A percentile compares a stretch with the other conserved stretches of the same genome.
These are phyloP conservation scores for Syzygium grande DNA, from an alignment of 345 rosid species.

Conservation along the genomic window DNA sequence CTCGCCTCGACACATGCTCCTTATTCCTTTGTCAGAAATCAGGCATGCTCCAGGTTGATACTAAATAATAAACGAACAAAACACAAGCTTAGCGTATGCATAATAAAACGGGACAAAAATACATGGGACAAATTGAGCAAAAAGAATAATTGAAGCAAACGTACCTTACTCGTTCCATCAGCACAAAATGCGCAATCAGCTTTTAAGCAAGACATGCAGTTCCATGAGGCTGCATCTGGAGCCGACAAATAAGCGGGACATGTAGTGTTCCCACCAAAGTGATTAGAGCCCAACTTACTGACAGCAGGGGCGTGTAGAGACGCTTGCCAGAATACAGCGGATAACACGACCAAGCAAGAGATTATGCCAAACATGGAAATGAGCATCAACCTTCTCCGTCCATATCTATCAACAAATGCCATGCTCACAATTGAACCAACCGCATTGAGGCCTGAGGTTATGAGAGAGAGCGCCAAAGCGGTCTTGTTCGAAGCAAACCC, in stretches of 20 bases:
- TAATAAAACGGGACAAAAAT: not conserved
- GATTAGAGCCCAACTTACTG: conserved; percentile 12
- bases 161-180: conserved; percentile 20
- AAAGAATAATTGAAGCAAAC: not conserved
- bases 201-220: conserved; percentile 60
- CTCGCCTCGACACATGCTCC: conserved; percentile 17
- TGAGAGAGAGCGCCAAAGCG: conserved; percentile 72
- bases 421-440: conserved; percentile 71
- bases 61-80: conserved; percentile 25
- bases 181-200: conserved; percentile 60
- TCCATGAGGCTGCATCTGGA: conserved; percentile 30
- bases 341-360: conserved; percentile 34
- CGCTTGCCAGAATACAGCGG: conserved; percentile 50
- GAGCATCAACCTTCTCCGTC: conserved; percentile 75
- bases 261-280: conserved; percentile 51
- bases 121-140: not conserved
- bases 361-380: conserved; percentile 72
- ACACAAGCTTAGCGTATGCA: not conserved
- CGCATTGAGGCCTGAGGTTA: conserved; percentile 81
- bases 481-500: conserved; percentile 81
- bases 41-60: conserved; percentile 75
- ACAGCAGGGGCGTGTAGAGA: conserved; percentile 44
- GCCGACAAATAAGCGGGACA: conserved; percentile 32
- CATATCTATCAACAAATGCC: conserved; percentile 66
- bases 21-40: conserved; percentile 12